These are phyloP conservation scores for Limonium bicolor DNA, from an alignment of 148 eudicot species.

Conservation along the genomic window DNA sequence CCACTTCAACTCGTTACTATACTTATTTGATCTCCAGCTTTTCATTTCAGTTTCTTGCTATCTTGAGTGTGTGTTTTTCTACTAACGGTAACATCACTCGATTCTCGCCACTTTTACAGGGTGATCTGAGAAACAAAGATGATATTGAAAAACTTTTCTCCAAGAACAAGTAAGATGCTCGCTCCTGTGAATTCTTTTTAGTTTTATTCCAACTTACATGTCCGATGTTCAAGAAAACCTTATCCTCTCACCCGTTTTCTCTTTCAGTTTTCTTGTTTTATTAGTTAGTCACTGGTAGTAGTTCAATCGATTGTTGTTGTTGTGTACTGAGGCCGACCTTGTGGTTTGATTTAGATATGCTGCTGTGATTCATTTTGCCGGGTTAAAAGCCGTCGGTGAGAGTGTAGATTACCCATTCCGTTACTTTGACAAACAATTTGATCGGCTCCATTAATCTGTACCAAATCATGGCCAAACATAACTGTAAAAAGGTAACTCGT, in stretches of 20 bases:
- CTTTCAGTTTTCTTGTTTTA: too few relatives aligned
- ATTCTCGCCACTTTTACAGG: too few relatives aligned
- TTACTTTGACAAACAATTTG: slow-evolving; percentile 77
- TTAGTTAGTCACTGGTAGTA: neutral
- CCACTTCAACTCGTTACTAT: neutral
- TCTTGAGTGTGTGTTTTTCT: too few relatives aligned
- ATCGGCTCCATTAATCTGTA: slow-evolving; percentile 78
- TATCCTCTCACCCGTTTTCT: too few relatives aligned
- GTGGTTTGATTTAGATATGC: slow-evolving; percentile 37
- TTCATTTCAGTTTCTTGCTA: too few relatives aligned
- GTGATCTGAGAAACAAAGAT: slow-evolving; percentile 7
- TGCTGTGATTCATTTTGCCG: slow-evolving; percentile 97
- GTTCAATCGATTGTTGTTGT: neutral
- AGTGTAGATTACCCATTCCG: slow-evolving; percentile 64
- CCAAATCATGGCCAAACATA: slow-evolving; percentile 63
- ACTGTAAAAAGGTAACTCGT: slow-evolving; percentile 87
- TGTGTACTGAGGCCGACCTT: neutral
- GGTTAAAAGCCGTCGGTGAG: slow-evolving; percentile 84
- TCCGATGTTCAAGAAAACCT: too few relatives aligned
- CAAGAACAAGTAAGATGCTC: slow-evolving; percentile 2
- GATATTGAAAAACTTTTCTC: slow-evolving; percentile 6
- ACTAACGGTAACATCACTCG: too few relatives aligned
- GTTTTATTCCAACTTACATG: too few relatives aligned
- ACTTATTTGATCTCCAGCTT: too few relatives aligned
- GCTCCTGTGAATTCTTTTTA: too few relatives aligned